These are phyloP conservation scores for Psidium guajava DNA, from an alignment of 345 rosid species.

Conservation along the genomic window DNA sequence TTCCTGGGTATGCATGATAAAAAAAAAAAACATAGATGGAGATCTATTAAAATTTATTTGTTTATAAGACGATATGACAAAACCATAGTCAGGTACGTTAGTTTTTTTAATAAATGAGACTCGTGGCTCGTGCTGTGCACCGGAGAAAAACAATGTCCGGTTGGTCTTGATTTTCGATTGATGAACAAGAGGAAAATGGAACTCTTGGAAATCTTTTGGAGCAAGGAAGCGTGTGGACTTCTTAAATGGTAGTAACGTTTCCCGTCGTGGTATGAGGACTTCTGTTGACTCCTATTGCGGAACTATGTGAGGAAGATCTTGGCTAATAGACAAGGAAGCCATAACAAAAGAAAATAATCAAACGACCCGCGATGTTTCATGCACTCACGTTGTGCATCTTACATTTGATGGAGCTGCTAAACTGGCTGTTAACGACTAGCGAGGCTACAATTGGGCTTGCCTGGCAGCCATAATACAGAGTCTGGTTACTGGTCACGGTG, in stretches of 20 bases:
- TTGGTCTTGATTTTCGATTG: no score
- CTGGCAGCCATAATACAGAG: not conserved
- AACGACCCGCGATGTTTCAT: no score
- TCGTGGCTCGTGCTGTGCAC: not conserved
- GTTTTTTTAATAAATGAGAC: not conserved
- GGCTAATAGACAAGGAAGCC: no score
- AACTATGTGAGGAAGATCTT: no score
- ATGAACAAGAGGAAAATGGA: no score
- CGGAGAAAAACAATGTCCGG: not conserved
- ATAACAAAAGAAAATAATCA: no score
- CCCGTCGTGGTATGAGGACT: no score
- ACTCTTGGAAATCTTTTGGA: no score
- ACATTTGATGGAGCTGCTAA: not conserved
- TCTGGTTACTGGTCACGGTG: not conserved
- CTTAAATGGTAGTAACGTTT: no score
- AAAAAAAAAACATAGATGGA: not conserved
- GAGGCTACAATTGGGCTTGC: not conserved
- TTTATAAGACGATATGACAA: not conserved
- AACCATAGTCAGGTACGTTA: fast-evolving
- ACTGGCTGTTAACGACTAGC: not conserved
- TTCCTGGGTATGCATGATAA: not conserved
- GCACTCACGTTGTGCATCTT: no score
- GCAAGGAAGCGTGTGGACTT: no score
- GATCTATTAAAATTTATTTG: not conserved
- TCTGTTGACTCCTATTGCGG: no score